Percentiles rank a stretch among this genome's conserved stretches.
Evolutionary conservation across 352 stramenopile species (phyloP).

Genomic region (Salisapilia sapeloensis): DNA sequence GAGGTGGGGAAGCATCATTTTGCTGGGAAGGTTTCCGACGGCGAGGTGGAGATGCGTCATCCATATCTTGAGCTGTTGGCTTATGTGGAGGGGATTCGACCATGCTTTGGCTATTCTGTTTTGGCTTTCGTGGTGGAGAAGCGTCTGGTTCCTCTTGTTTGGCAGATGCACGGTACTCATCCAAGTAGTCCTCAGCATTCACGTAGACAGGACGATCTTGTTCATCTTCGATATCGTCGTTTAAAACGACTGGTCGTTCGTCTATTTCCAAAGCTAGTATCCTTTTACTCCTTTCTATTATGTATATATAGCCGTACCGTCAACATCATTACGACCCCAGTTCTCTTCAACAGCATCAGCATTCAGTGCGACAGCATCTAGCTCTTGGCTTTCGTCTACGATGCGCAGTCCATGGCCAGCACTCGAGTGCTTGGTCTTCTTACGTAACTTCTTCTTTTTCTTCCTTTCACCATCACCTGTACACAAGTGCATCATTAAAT

Average conservation of each 20-base stretch:
- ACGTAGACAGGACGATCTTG: conserved; percentile 56
- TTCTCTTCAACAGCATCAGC: conserved; percentile 31
- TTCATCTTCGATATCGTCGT: conserved; percentile 23
- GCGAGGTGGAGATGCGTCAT: conserved; percentile 4
- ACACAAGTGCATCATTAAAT: background rate
- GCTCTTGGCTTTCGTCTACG: conserved; percentile 42
- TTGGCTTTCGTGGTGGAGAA: conserved; percentile 25
- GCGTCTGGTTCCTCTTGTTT: conserved; percentile 9
- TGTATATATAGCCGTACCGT: conserved; percentile 9
- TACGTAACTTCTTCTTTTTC: conserved; percentile 25
- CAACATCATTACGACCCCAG: conserved; percentile 35
- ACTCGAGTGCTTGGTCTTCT: conserved; percentile 27
- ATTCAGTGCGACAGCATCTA: conserved; percentile 23
- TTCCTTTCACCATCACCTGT: conserved; percentile 8
- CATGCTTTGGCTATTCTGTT: background rate
- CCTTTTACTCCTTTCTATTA: background rate
- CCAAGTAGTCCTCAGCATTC: conserved; percentile 45
- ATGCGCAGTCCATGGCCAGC: conserved; percentile 14
- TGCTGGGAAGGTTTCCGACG: background rate
- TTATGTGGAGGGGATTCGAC: conserved; percentile 4
- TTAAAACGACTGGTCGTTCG: conserved; percentile 21
- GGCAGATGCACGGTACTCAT: conserved; percentile 19
- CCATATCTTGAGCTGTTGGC: background rate
- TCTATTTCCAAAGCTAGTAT: conserved; percentile 3
- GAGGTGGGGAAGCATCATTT: conserved; percentile 2